Base-by-base conservation (phyloP, 2,329 filamentous ascomycete genomes). In the Calcarisporium arbuscula region DNA sequence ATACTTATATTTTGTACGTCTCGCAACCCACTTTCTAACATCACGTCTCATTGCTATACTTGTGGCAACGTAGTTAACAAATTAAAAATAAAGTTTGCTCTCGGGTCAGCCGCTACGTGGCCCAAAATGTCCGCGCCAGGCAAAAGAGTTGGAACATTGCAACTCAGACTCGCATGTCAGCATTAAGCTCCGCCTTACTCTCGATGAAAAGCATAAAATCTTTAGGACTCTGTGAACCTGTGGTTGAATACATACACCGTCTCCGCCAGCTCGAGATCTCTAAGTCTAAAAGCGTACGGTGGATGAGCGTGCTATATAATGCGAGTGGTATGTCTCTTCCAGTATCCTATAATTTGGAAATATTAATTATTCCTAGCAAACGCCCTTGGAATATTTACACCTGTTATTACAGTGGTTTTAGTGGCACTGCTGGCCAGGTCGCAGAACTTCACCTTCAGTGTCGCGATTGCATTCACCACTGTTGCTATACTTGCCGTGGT, bases 81-180 rank as follows among this genome's bases (percentile, higher is more conserved):
- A n/a, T n/a, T n/a, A n/a, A n/a, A n/a, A n/a, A n/a, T n/a, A 9
- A 23, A 65, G 62, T 64, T 8, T 67, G 59, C 42, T 65, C 64
- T 6, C 57, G 53, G 5, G 48, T 64, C 28, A 67, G 63, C 38
- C 53, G 53, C 4, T 63, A 55, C 30, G 60, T 67, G 3, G 61
- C 64, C 15, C 44, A 47, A 35, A 49, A 58, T 30, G 42, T 67
- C 12, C 54, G 54, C n/a, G 34, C 42, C 18, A 46, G 50, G 4
- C 61, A 66, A 39, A 56, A 54, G 6, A 50, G 44, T 8, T 68
- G 64, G 64, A 66, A 60, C 19, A 35, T 30, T 3, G 61, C 64
- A 8, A 67, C 59, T 2, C 62, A 67, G 36, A 48, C 45, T 6
- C 58, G 65, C 1, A 52, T 67, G 6, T 50, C 60, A 5, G 45